Evolutionary conservation across 129 eudicot species (phyloP).

Genomic region (Ambrosia artemisiifolia): DNA sequence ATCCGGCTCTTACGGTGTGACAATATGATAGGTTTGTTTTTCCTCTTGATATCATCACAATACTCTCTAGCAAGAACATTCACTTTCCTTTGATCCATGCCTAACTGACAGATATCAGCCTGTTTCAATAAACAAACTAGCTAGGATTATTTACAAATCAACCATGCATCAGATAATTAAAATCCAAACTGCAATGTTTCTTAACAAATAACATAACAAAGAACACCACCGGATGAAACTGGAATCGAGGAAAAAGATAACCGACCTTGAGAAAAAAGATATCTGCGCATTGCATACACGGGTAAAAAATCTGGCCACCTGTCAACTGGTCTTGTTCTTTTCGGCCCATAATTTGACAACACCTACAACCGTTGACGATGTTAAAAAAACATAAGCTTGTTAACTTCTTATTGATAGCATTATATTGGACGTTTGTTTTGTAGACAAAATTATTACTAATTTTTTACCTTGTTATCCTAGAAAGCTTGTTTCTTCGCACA

Average conservation of each 20-base stretch:
- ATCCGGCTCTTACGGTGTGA: constrained; percentile 59
- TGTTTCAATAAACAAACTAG: constrained; percentile 22
- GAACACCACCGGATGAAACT: too few relatives aligned
- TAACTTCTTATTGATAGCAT: background rate
- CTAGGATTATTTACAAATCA: background rate
- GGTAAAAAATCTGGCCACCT: constrained; percentile 81
- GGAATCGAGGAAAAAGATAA: background rate
- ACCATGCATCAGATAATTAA: too few relatives aligned
- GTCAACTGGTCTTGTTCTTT: constrained; percentile 76
- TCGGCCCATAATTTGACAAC: constrained; percentile 78
- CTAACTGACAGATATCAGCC: constrained; percentile 96
- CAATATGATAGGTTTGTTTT: constrained; percentile 84
- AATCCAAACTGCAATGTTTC: background rate
- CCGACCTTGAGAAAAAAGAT: constrained; percentile 79
- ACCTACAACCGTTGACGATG: constrained; percentile 59
- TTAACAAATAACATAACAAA: background rate
- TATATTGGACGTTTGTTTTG: background rate
- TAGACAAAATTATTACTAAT: background rate
- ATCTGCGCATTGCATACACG: constrained; percentile 98
- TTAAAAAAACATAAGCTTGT: background rate
- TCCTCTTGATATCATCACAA: constrained; percentile 77
- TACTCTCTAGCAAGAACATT: constrained; percentile 90
- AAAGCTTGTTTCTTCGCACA: constrained; percentile 73
- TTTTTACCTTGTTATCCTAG: constrained; percentile 57
- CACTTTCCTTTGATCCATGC: constrained; percentile 90